A percentile compares a stretch with the other conserved stretches of the same genome.
phyloP scores from a whole-genome alignment of 257 asterid genomes.

The Nicotiana obtusifolia region DNA sequence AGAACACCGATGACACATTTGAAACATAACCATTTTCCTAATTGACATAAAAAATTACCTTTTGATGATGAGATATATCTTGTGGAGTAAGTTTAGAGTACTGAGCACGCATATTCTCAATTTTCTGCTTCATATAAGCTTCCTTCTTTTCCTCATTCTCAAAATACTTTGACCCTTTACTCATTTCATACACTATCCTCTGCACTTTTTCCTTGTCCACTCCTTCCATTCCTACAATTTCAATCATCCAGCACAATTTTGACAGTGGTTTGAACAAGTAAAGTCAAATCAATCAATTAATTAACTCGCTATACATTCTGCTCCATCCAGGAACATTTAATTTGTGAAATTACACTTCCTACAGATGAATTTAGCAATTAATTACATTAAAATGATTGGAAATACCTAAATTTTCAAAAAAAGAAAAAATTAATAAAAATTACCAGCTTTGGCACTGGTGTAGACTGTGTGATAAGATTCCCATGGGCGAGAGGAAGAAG shows the following conservation, averaged over 20 bases:
- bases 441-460: slow-evolving; percentile 96
- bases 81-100: slow-evolving; percentile 49
- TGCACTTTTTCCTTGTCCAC: slow-evolving; percentile 99
- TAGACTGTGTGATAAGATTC: slow-evolving; percentile 84
- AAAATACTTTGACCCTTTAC: slow-evolving; percentile 93
- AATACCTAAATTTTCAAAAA: neutral
- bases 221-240: slow-evolving; percentile 84
- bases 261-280: neutral
- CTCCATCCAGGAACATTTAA: neutral
- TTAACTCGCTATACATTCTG: neutral
- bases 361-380: neutral
- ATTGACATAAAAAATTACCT: slow-evolving; percentile 35
- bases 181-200: slow-evolving; percentile 91
- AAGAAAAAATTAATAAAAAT: neutral
- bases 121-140: slow-evolving; percentile 69
- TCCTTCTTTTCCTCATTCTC: slow-evolving; percentile 85
- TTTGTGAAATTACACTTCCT: neutral
- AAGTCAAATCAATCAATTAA: neutral
- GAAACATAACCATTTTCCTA: neutral
- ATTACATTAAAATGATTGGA: neutral
- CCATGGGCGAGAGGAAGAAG: slow-evolving; percentile 71
- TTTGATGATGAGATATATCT: slow-evolving; percentile 50
- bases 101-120: slow-evolving; percentile 60
- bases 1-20: neutral
- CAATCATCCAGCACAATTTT: slow-evolving; percentile 1